A percentile compares a stretch with the other conserved stretches of the same genome.
Evolutionary conservation across 2,329 filamentous ascomycete genomes (phyloP).

Genomic region (Nannizziopsis barbatae): DNA sequence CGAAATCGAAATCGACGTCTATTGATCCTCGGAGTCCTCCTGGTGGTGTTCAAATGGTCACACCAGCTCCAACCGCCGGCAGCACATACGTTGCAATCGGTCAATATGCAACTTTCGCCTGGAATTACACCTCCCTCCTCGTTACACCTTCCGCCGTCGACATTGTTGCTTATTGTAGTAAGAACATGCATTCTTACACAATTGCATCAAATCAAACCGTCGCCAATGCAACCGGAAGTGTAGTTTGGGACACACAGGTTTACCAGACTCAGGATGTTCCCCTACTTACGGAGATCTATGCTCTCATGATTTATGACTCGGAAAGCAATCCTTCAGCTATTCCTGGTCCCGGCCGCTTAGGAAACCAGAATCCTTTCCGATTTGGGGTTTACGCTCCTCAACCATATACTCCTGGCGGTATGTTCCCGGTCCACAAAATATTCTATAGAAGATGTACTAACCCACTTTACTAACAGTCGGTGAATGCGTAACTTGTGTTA

Average conservation of each 20-base stretch:
- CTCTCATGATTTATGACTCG: slow-evolving; percentile 52
- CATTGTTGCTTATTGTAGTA: slow-evolving; percentile 49
- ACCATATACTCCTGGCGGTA: slow-evolving; percentile 41
- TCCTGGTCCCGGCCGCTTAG: slow-evolving; percentile 46
- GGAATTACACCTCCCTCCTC: slow-evolving; percentile 57
- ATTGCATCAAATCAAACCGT: slow-evolving; percentile 49
- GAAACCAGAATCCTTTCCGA: slow-evolving; percentile 39
- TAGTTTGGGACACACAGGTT: slow-evolving; percentile 51
- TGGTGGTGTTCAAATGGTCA: slow-evolving; percentile 53
- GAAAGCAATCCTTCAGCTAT: slow-evolving; percentile 42
- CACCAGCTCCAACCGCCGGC: slow-evolving; percentile 40
- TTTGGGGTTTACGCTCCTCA: slow-evolving; percentile 55
- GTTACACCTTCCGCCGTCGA: slow-evolving; percentile 50
- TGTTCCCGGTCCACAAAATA: slow-evolving; percentile 17
- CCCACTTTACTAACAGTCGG: slow-evolving; percentile 31
- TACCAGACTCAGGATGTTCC: slow-evolving; percentile 41
- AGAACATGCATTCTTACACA: slow-evolving; percentile 51
- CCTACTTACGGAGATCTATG: slow-evolving; percentile 51
- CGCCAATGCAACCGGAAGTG: slow-evolving; percentile 39
- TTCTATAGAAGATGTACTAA: neutral
- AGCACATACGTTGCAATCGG: slow-evolving; percentile 54
- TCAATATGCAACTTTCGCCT: slow-evolving; percentile 51
- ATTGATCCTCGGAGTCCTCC: slow-evolving; percentile 44
- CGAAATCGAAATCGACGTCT: slow-evolving; percentile 19
- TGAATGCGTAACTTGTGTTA: slow-evolving; percentile 45